These are phyloP conservation scores for Fusarium domesticum DNA, from an alignment of 2,329 filamentous ascomycete genomes.

Conservation along the genomic window DNA sequence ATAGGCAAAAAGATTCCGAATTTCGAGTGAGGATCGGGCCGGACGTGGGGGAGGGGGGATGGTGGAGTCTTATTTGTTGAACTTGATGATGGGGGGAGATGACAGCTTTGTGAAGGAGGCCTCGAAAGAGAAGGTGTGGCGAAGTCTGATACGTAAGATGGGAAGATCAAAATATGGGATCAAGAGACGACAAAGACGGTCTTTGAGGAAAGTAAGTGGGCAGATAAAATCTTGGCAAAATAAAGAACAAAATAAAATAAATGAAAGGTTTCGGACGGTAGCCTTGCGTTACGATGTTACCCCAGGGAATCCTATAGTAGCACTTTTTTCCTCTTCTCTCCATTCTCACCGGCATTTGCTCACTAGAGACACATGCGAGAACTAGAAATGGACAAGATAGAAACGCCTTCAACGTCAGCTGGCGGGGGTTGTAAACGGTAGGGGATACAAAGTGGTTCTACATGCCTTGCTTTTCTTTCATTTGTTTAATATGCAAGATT, in stretches of 20 bases:
- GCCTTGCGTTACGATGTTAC: not conserved
- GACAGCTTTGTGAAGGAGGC: not conserved
- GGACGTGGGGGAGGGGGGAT: not conserved
- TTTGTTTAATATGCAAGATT: too few relatives aligned
- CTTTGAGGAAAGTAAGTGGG: not conserved
- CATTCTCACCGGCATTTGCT: too few relatives aligned
- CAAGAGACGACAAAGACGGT: not conserved
- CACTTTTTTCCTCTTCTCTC: not conserved
- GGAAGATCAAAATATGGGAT: not conserved
- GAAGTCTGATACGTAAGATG: not conserved
- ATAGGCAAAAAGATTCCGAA: conserved; percentile 8
- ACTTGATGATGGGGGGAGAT: too few relatives aligned
- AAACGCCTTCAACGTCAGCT: conserved; percentile 30
- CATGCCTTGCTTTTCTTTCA: not conserved
- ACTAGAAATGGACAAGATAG: conserved; percentile 1
- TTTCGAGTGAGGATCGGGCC: not conserved
- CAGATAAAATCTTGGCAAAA: not conserved
- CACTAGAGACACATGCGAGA: conserved; percentile 1
- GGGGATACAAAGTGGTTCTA: too few relatives aligned
- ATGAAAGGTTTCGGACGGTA: not conserved
- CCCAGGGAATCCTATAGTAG: conserved; percentile 1
- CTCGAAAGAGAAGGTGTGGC: not conserved
- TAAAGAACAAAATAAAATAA: not conserved
- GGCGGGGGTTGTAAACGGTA: conserved; percentile 20
- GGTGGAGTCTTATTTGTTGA: not conserved